Evolutionary conservation across 2,329 filamentous ascomycete genomes (phyloP), one percentile per base, ranked within the genome.

Genomic region (Claviceps sp.): DNA sequence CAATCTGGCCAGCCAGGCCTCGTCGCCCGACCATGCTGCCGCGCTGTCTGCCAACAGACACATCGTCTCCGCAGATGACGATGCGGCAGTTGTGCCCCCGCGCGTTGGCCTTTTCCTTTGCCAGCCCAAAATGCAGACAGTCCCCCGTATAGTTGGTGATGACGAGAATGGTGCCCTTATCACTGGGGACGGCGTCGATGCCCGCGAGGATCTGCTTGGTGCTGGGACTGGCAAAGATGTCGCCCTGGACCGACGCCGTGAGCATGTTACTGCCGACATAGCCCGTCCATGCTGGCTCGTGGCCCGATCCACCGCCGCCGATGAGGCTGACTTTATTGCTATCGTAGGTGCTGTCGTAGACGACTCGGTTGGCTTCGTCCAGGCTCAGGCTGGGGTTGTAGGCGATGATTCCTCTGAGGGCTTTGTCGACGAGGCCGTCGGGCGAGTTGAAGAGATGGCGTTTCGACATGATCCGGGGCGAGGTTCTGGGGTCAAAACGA

Each of bases 101-200:
- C 5, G 77, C 75, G 47, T 72, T 72, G 40, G 75, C 79, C 63
- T 74, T 79, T 57, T 79, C 78, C 49, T 75, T 75, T 2, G 79
- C 79, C 13, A 82, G 65, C 1, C 78, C 78, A 57, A 81, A 81
- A 61, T 82, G 79, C 55, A 82, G 67, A 53, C 79, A 79, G 62
- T 82, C 79, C 47, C 79, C 79, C 0, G 79, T 82, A 62, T 83
- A 82, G 64, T 84, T 84, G 46, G 78, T 82, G 55, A 82, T 75
- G 48, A 84, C 74, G 1, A 84, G 67, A 47, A 84, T 75, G 2
- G 75, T 76, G 40, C 80, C 80, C 59, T 67, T 69, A 37, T 72
- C 69, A 30, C 70, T 79, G n/a, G 73, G 77, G 11, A 73, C 75
- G 46, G 71, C 70, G 50, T 76, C 73, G 42, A 84, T 73, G 5